Percentiles rank a stretch among this genome's conserved stretches.
Evolutionary conservation across 768 basidiomycete species (phyloP).

Genomic region (Termitomyces sp.): DNA sequence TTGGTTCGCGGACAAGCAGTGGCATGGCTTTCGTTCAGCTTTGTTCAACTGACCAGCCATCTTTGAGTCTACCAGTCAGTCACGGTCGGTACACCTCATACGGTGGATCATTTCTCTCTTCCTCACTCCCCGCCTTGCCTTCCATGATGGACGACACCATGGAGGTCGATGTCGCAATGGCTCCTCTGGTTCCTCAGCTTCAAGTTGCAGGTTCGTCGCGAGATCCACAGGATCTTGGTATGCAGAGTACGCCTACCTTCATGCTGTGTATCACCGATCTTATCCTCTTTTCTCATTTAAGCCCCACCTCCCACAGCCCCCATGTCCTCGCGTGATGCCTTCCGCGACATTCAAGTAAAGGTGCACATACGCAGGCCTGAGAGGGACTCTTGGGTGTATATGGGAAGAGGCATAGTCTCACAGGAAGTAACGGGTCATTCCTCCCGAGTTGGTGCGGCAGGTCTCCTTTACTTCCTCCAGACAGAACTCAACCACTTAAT

Average conservation of each 20-base stretch:
- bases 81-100: neutral
- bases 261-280: neutral
- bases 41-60: neutral
- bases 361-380: conserved; percentile 81
- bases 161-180: conserved; percentile 39
- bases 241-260: conserved; percentile 12
- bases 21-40: neutral
- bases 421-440: conserved; percentile 75
- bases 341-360: conserved; percentile 79
- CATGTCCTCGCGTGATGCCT: conserved; percentile 45
- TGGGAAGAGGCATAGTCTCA: conserved; percentile 73
- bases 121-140: neutral
- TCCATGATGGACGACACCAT: conserved; percentile 38
- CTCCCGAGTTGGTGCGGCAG: conserved; percentile 70
- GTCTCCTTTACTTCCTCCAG: neutral
- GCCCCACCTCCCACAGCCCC: conserved; percentile 17
- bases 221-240: conserved; percentile 15
- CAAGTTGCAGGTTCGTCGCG: conserved; percentile 13
- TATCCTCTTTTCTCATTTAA: conserved; percentile 2
- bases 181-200: conserved; percentile 13
- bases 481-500: neutral
- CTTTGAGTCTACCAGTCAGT: neutral
- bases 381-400: conserved; percentile 76
- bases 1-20: conserved; percentile 10
- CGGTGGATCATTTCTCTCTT: neutral